Percentiles rank a stretch among this genome's conserved stretches.
Conservation (phyloP, 768 basidiomycete genomes). For the Psilocybe sp. region DNA sequence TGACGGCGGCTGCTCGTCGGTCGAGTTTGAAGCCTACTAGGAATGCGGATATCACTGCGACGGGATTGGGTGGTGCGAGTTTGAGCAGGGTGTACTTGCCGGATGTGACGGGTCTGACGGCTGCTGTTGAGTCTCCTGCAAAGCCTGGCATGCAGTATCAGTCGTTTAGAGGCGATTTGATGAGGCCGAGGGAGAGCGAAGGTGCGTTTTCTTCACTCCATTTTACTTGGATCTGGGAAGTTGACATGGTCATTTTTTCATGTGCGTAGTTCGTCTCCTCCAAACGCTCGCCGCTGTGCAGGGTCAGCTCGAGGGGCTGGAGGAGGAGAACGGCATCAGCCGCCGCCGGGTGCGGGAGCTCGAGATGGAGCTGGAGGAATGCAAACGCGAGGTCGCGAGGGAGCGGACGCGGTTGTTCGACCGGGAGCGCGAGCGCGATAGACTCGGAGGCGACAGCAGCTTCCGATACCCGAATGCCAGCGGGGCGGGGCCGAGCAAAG, state of each 20-base stretch:
- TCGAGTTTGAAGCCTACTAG: slow-evolving; percentile 12
- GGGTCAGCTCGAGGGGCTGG: slow-evolving; percentile 65
- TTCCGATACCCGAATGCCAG: not conserved
- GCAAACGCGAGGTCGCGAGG: slow-evolving; percentile 71
- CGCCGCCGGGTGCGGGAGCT: slow-evolving; percentile 82
- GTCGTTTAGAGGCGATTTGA: slow-evolving; percentile 40
- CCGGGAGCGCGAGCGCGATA: slow-evolving; percentile 44
- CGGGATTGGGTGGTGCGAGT: slow-evolving; percentile 23
- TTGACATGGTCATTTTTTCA: too few species aligned
- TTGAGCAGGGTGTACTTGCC: slow-evolving; percentile 58
- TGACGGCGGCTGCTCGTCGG: slow-evolving; percentile 1
- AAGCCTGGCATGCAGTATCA: slow-evolving; percentile 52
- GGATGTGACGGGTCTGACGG: slow-evolving; percentile 83
- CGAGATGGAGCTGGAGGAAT: slow-evolving; percentile 81
- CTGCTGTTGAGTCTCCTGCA: slow-evolving; percentile 72
- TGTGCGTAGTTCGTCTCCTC: slow-evolving; percentile 51
- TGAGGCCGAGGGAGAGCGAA: slow-evolving; percentile 56
- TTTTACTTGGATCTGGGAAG: too few species aligned
- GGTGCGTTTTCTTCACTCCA: slow-evolving; percentile 36
- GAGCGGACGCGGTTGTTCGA: slow-evolving; percentile 67
- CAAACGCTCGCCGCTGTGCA: slow-evolving; percentile 64
- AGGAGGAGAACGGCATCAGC: slow-evolving; percentile 80
- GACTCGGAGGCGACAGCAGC: slow-evolving; percentile 17
- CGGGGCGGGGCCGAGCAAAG: slow-evolving; percentile 25
- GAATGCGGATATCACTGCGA: slow-evolving; percentile 18